Evolutionary conservation across 805 yeast genomes (phyloP), one percentile per base, ranked within the genome.

Genomic region (Phaffomyces thermotolerans): DNA sequence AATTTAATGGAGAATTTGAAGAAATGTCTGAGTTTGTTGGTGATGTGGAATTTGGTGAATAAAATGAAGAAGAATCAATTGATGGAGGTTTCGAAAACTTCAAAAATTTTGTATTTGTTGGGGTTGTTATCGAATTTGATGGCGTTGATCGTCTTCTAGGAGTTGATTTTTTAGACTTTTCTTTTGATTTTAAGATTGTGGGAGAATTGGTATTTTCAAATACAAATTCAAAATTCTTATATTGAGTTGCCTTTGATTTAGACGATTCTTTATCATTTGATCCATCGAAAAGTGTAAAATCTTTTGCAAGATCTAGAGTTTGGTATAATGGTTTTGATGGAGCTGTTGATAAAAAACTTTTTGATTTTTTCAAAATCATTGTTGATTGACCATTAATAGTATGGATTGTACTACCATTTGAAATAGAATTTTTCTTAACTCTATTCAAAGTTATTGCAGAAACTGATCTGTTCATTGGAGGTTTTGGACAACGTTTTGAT

Each of bases 241-340:
- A 34, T 7, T 48, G 41, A 10, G 49, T 44, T 14, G 45, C 23
- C 33, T 52, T 50, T 37, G 46, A 22, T 18, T 8, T 22, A 9
- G 41, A 14, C 20, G 34, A 15, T 4, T 39, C 42, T 20, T 39
- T 39, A 14, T 10, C 27, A 22, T 42, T 30, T 13, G 42, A 35
- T 20, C 39, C 36, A 30, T 34, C 17, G 12, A 42, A 42, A 15
- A 29, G 34, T 27, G 41, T 18, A 38, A 31, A 31, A 34, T 42
- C 37, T 37, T 53, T 55, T 4, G 60, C 54, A 39, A 57, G 56
- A 33, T 57, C 59, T 25, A 57, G 35, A 9, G 62, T 57, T n/a
- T 50, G 49, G 30, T 51, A 56, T 18, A 52, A 5, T n/a, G 40
- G 35, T 17, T 20, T 31, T 22, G 37, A 22, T 8, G 48, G 32